Evolutionary conservation across 768 basidiomycete genomes (phyloP).

Genomic region (Russula dissimulans): DNA sequence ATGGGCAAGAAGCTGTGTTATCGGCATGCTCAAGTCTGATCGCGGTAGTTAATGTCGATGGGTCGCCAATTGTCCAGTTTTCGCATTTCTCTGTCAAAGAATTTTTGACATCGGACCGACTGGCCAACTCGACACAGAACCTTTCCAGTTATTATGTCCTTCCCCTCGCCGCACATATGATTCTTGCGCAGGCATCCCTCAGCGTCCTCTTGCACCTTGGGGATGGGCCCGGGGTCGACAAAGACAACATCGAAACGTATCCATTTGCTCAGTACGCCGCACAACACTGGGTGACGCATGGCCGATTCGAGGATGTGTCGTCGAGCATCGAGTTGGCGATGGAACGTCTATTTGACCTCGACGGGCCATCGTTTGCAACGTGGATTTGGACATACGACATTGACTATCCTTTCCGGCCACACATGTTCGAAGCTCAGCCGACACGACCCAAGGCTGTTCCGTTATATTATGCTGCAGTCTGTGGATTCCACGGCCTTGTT

Average conservation of each 20-base stretch:
- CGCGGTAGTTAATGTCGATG: background rate
- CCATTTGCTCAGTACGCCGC: background rate
- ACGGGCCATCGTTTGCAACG: background rate
- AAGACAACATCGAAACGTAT: fast-evolving
- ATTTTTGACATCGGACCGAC: background rate
- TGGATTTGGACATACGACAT: constrained; percentile 6
- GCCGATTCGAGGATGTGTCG: background rate
- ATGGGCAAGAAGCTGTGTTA: background rate
- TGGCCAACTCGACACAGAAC: background rate
- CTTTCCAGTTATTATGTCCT: background rate
- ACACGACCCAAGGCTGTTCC: background rate
- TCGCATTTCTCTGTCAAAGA: constrained; percentile 5
- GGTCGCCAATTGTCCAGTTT: background rate
- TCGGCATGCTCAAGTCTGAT: background rate
- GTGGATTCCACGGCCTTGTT: background rate
- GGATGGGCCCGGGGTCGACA: background rate
- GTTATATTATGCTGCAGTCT: background rate
- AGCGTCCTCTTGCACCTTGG: background rate
- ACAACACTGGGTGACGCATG: constrained; percentile 1
- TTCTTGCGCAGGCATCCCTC: background rate
- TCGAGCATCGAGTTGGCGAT: background rate
- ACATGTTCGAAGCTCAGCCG: background rate
- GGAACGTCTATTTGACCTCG: background rate
- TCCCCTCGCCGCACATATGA: background rate
- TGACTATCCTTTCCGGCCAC: background rate